Evolutionary conservation across 2,329 filamentous ascomycete genomes (phyloP).

Genomic region (Trichoderma semiorbis): DNA sequence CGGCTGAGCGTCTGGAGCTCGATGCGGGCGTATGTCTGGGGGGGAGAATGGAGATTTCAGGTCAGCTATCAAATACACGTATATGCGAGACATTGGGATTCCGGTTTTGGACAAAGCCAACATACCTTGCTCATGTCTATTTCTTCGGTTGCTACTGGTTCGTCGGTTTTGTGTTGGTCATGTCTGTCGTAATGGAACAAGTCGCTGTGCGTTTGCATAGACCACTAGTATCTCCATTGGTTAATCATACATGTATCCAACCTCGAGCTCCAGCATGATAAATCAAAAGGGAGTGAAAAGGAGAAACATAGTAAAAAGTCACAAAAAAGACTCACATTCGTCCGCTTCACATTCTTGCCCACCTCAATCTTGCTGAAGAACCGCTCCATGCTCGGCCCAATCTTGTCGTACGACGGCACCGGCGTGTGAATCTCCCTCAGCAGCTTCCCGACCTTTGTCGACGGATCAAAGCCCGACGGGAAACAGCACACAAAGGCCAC

Average conservation of each 20-base stretch:
- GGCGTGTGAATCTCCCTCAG: constrained; percentile 49
- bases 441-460: constrained; percentile 46
- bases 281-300: background rate
- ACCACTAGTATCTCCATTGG: constrained; percentile 40
- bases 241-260: background rate
- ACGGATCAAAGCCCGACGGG: constrained; percentile 51
- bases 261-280: no score
- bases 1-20: constrained; percentile 52
- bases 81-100: background rate
- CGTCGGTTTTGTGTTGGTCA: constrained; percentile 32
- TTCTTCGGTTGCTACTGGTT: background rate
- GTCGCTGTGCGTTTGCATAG: constrained; percentile 41
- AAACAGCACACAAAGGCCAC: constrained; percentile 52
- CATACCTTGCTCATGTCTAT: constrained; percentile 11
- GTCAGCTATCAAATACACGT: background rate
- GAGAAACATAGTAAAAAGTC: background rate
- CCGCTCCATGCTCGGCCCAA: constrained; percentile 52
- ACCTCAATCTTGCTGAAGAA: constrained; percentile 48
- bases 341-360: constrained; percentile 47
- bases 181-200: constrained; percentile 37
- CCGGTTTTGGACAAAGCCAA: background rate
- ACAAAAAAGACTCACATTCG: constrained; percentile 41
- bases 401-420: constrained; percentile 53
- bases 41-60: no score
- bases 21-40: constrained; percentile 35